Base-by-base conservation (phyloP, 169 alveolate species). In the Besnoitia besnoiti region DNA sequence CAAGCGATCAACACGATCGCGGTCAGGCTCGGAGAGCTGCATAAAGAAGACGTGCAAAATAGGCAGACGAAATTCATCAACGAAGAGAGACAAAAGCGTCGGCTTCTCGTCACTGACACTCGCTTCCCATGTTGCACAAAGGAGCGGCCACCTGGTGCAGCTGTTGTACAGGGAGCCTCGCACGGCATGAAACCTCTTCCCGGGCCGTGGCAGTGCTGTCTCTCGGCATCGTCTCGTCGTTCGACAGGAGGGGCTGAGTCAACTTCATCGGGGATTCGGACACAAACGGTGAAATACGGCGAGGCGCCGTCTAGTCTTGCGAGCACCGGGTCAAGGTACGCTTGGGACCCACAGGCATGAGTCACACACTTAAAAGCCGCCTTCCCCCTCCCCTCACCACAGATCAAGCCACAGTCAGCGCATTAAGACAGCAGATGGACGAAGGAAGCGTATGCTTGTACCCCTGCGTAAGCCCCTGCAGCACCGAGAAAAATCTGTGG, bases 141-240 rank as follows among this genome's bases (percentile, higher is more conserved):
- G 16, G 82, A 73, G 47, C 10, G 46, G 27, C 14, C 82, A 35
- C 46, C 82, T n/a, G 39, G 16, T 27, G 47, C 82, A 2, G 46
- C 27, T n/a, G 24, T 10, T 5, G 82, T 10, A 7, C 82, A 73
- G 16, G 82, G 82, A 1, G 82, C 82, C n/a, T 73, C 82, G 27
- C 82, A 73, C 82, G 82, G 82, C 46, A 30, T 73, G 27, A n/a
- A 37, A 16, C 82, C 82, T 42, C 82, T 73, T 39, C 46, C 82
- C 21, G 16, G 47, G 44, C 12, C 2, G 8, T n/a, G 47, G 39
- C n/a, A 39, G n/a, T 73, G n/a, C 82, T 73, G 82, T 42, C 82
- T 42, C 44, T 73, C 82, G 5, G 16, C 82, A n/a, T 19, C n/a
- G 46, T 37, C 39, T 27, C 39, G 82, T 42, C 44, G 82, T 37